Evolutionary conservation across 345 rosid genomes (phyloP).

Genomic region (Aurinia saxatilis): DNA sequence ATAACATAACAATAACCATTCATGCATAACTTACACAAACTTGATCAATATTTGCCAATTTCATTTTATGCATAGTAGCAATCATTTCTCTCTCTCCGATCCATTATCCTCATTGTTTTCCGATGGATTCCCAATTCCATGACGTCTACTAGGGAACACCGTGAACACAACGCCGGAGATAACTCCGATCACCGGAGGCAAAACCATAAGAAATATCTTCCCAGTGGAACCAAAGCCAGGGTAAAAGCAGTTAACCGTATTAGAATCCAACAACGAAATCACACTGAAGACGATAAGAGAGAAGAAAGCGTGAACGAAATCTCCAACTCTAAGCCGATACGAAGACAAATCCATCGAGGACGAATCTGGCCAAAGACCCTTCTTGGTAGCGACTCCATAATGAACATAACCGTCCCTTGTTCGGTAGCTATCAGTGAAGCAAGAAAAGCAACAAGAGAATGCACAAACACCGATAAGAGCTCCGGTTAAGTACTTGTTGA

Average conservation of each 20-base stretch:
- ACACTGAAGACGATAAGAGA: constrained; percentile 50
- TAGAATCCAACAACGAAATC: constrained; percentile 51
- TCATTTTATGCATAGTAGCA: background rate
- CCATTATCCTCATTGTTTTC: constrained; percentile 19
- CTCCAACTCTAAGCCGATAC: constrained; percentile 50
- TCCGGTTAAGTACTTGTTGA: constrained; percentile 52
- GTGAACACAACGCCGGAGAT: constrained; percentile 48
- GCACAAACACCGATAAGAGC: constrained; percentile 55
- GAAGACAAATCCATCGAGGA: constrained; percentile 38
- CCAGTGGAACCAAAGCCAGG: constrained; percentile 46
- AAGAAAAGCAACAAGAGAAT: constrained; percentile 60
- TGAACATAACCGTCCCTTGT: constrained; percentile 45
- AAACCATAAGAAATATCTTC: constrained; percentile 48
- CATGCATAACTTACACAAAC: background rate
- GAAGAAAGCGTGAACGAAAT: constrained; percentile 63
- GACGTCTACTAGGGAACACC: constrained; percentile 64
- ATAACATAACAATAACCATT: constrained; percentile 1
- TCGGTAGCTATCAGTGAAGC: constrained; percentile 71
- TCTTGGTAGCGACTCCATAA: constrained; percentile 56
- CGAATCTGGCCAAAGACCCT: constrained; percentile 54
- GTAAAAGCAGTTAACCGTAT: constrained; percentile 55
- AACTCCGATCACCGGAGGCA: constrained; percentile 73
- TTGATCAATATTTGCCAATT: background rate
- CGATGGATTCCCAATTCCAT: constrained; percentile 79
- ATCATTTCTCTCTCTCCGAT: constrained; percentile 19